These are phyloP conservation scores for Aegilops speltoides DNA, from an alignment of 176 grass and related monocot genomes.

Conservation along the genomic window DNA sequence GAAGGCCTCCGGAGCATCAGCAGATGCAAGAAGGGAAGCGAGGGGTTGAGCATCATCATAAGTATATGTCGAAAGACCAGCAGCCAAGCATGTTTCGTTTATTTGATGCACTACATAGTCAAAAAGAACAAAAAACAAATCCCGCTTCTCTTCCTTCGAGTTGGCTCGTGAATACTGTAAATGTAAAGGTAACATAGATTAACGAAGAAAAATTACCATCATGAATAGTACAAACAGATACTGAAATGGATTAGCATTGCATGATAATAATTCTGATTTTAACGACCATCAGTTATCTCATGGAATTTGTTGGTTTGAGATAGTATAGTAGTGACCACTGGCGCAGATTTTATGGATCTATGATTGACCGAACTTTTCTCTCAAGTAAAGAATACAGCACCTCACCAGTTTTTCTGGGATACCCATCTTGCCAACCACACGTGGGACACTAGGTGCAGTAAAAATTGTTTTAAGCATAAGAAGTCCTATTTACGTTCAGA, in stretches of 20 bases:
- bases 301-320: background rate
- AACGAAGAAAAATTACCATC: constrained; percentile 15
- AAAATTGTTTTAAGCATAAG: background rate
- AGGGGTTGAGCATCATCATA: constrained; percentile 86
- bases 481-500: background rate
- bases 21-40: constrained; percentile 71
- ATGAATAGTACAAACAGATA: background rate
- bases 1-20: constrained; percentile 92
- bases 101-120: constrained; percentile 93
- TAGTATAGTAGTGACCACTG: background rate
- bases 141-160: constrained; percentile 81
- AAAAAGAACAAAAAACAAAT: constrained; percentile 90
- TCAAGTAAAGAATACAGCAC: background rate
- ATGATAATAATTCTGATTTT: constrained; percentile 7
- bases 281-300: background rate
- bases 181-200: constrained; percentile 24
- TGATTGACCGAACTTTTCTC: background rate
- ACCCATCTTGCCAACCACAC: background rate
- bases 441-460: background rate
- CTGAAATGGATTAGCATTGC: background rate
- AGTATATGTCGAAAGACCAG: constrained; percentile 64
- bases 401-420: background rate
- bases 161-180: constrained; percentile 90
- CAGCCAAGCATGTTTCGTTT: constrained; percentile 76
- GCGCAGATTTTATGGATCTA: background rate